phyloP scores from a whole-genome alignment of 805 yeast species.

The Saitoella complicata region DNA sequence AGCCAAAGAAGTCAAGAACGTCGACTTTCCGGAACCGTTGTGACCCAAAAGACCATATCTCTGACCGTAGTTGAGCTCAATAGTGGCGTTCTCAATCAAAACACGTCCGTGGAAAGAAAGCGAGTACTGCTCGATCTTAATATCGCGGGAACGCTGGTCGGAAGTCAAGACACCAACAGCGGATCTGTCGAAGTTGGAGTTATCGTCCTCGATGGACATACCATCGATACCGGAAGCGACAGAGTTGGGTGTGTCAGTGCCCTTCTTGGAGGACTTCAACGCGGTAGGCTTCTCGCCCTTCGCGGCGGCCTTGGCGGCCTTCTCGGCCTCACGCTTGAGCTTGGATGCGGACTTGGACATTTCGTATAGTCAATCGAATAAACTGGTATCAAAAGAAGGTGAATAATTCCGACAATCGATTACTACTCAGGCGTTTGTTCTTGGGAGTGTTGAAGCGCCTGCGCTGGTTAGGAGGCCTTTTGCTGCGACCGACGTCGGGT shows the following conservation, averaged over 20 bases:
- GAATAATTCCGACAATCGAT: no score
- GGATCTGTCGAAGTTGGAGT: conserved; percentile 1
- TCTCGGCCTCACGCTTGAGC: conserved; percentile 2
- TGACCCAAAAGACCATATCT: conserved; percentile 96
- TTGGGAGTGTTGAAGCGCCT: no score
- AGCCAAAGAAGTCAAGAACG: conserved; percentile 82
- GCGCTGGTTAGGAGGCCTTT: no score
- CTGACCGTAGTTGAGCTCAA: conserved; percentile 93
- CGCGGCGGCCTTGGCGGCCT: conserved; percentile 1
- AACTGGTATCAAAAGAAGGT: no score
- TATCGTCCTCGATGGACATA: not conserved
- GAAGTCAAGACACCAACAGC: conserved; percentile 80
- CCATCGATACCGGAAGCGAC: not conserved
- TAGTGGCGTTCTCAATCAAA: conserved; percentile 72
- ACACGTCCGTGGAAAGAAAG: conserved; percentile 83
- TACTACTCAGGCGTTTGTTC: no score
- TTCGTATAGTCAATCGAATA: no score
- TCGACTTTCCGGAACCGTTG: conserved; percentile 98
- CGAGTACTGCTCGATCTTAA: conserved; percentile 45
- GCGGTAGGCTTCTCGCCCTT: not conserved
- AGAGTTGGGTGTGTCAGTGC: not conserved
- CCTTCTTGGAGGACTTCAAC: not conserved
- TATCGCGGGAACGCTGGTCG: conserved; percentile 78
- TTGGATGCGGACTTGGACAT: conserved; percentile 1
- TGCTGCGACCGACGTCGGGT: no score